Evolutionary conservation across 2,329 filamentous ascomycete species (phyloP), one percentile per base, ranked within the genome.

Genomic region (Parafenestella ontariensis): DNA sequence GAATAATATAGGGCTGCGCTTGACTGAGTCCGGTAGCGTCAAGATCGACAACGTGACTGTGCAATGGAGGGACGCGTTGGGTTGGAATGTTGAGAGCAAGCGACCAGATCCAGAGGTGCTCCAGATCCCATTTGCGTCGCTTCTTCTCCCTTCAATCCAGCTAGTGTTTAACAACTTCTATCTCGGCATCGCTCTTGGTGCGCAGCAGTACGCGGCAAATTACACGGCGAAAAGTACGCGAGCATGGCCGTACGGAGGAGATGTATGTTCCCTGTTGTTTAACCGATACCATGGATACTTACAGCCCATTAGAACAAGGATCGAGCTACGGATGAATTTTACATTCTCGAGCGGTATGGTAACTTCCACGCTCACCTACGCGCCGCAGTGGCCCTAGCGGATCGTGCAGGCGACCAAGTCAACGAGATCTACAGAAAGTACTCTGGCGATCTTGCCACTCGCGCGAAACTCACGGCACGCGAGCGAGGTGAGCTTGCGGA

Each of bases 121-220:
- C 2, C 74, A 75, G 1, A 80, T 86, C 31, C 81, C 83, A 0
- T 88, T 84, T 58, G 81, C 81, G 0, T 81, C 78, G 3, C 67
- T 89, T n/a, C 76, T 89, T 6, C 77, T 89, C 0, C 86, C 86
- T 0, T 85, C 83, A 0, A 87, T 88, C 54, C 86, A 89, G 66
- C 79, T 88, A 0, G 83, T 87, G n/a, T 89, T 89, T 71, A 80
- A 79, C 65, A 88, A 88, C 68, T 86, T 89, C 65, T 88, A 89
- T 66, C 75, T 88, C 1, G 86, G 86, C 2, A 88, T 88, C 55
- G 83, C 85, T 0, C 78, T 81, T 39, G 86, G 87, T 0, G 82
- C 85, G 0, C 75, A 89, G 0, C 76, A 82, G 7, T 81, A 79
- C 39, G 85, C 85, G 1, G 71, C 81, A 0, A 78, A 79, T 23